phyloP scores from a whole-genome alignment of 2,329 filamentous ascomycete species.

The Botrytis hyacinthi region DNA sequence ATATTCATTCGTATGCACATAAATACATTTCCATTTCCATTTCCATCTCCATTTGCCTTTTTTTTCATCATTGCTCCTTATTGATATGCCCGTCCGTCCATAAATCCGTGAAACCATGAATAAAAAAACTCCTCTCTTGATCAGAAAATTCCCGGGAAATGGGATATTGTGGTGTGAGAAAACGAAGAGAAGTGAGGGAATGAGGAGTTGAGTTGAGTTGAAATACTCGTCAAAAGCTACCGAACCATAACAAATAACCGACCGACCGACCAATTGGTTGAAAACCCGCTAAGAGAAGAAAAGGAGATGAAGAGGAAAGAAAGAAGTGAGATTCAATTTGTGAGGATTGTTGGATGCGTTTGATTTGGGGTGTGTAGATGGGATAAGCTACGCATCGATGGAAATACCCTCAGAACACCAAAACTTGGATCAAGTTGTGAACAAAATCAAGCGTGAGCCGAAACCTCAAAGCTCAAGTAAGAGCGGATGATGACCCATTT shows the following conservation, averaged over 20 bases:
- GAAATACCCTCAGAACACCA: too few species aligned
- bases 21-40: not conserved
- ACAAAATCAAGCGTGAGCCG: not conserved
- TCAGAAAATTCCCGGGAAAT: not conserved
- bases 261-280: not conserved
- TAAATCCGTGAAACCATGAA: not conserved
- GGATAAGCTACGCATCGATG: not conserved
- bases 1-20: not conserved
- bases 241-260: not conserved
- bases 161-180: too few species aligned
- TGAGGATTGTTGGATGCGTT: not conserved
- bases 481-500: slow-evolving; percentile 20
- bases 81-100: not conserved
- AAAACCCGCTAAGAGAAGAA: not conserved
- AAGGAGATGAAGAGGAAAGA: not conserved
- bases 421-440: not conserved
- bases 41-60: not conserved
- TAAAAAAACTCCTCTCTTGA: not conserved
- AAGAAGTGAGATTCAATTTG: not conserved
- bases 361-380: not conserved
- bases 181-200: not conserved
- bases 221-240: not conserved
- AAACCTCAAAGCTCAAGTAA: not conserved
- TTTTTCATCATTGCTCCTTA: not conserved
- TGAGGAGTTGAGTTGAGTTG: not conserved